Evolutionary conservation across 2,329 filamentous ascomycete species (phyloP).

Genomic region (Pestalotiopsis sp.): DNA sequence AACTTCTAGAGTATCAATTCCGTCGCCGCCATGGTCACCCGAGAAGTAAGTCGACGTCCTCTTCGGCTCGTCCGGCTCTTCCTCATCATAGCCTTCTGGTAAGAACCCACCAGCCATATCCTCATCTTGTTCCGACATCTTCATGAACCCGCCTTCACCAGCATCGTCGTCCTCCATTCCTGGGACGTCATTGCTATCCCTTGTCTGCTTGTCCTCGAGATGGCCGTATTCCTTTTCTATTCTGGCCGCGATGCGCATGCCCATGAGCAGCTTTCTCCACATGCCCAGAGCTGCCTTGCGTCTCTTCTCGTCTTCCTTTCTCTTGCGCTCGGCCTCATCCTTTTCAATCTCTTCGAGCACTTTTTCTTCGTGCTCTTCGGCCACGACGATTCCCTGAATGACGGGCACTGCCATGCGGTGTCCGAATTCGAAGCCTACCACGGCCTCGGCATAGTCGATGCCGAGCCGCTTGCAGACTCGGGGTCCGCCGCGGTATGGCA

Average conservation of each 20-base stretch:
- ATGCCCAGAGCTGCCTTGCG: conserved; percentile 71
- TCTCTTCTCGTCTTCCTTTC: conserved; percentile 83
- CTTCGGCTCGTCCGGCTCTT: conserved; percentile 39
- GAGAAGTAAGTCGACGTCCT: conserved; percentile 53
- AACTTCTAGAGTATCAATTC: conserved; percentile 29
- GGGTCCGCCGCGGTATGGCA: conserved; percentile 76
- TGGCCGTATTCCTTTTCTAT: conserved; percentile 78
- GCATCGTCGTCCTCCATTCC: conserved; percentile 38
- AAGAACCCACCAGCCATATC: conserved; percentile 65
- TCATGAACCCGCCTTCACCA: conserved; percentile 23
- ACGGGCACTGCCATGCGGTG: conserved; percentile 92
- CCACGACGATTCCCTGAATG: conserved; percentile 86
- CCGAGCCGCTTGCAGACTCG: conserved; percentile 81
- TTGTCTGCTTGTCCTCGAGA: conserved; percentile 49
- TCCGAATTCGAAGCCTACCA: conserved; percentile 95
- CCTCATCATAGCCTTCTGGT: conserved; percentile 57
- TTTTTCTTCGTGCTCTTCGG: conserved; percentile 73
- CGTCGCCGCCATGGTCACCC: conserved; percentile 43
- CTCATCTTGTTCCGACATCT: conserved; percentile 40
- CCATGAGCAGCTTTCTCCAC: conserved; percentile 89
- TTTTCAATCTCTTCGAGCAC: conserved; percentile 80
- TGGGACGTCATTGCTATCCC: conserved; percentile 50
- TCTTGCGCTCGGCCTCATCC: conserved; percentile 73
- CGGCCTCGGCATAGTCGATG: conserved; percentile 91
- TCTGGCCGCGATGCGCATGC: conserved; percentile 78